phyloP scores from a whole-genome alignment of 148 eudicot species.

The Cornus suecica region DNA sequence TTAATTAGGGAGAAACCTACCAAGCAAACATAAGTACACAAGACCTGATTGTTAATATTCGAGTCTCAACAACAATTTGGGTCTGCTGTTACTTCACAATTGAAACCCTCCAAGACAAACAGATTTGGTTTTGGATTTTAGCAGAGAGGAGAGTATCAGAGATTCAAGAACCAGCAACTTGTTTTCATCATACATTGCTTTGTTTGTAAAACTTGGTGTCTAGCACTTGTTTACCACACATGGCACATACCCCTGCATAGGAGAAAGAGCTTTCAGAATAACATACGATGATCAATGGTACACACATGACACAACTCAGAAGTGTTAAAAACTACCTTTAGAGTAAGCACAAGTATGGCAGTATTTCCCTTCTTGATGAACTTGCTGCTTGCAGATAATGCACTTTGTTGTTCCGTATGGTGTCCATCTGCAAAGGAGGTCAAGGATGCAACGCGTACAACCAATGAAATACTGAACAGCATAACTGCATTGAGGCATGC shows the following conservation, averaged over 20 bases:
- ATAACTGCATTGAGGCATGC: background rate
- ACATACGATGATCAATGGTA: background rate
- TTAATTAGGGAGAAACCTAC: background rate
- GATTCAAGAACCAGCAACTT: background rate
- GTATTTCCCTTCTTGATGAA: conserved; percentile 93
- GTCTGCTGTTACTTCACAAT: background rate
- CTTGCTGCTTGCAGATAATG: conserved; percentile 97
- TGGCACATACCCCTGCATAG: conserved; percentile 92
- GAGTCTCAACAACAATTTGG: background rate
- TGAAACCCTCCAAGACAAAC: background rate
- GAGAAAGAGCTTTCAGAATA: conserved; percentile 9
- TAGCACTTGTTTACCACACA: conserved; percentile 98
- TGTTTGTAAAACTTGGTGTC: conserved; percentile 94
- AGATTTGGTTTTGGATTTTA: background rate
- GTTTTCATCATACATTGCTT: conserved; percentile 69
- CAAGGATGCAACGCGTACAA: background rate
- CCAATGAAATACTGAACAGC: background rate
- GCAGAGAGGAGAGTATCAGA: background rate
- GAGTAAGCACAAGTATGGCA: conserved; percentile 93
- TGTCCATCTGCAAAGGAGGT: conserved; percentile 68
- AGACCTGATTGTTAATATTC: background rate
- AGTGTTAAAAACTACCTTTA: conserved; percentile 51
- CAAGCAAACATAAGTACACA: background rate
- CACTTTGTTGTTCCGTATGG: conserved; percentile 84
- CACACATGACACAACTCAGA: background rate